Conservation (phyloP, 441 rosid species). For the Gossypium trilobum region DNA sequence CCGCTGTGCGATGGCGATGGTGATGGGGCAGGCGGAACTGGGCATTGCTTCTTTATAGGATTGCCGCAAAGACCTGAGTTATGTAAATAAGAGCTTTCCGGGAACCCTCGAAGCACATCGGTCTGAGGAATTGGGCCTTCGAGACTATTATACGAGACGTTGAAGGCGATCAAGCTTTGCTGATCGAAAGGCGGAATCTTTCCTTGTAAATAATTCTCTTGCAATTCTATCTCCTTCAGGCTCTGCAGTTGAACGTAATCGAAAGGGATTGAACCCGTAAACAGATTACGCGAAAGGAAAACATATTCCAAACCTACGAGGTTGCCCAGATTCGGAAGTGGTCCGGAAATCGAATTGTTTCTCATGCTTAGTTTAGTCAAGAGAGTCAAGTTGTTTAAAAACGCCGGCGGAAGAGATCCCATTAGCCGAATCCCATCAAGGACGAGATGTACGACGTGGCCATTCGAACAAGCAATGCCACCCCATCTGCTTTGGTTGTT, state of each 20-base stretch:
- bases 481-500: constrained; percentile 31
- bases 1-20: constrained; percentile 10
- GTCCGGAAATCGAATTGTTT: constrained; percentile 33
- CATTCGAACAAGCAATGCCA: constrained; percentile 36
- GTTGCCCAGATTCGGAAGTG: constrained; percentile 32
- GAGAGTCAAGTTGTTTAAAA: constrained; percentile 30
- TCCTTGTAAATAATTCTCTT: constrained; percentile 33
- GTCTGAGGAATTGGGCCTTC: constrained; percentile 41
- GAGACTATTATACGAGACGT: constrained; percentile 40
- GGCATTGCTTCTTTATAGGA: constrained; percentile 29
- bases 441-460: constrained; percentile 36
- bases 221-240: constrained; percentile 32
- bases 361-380: constrained; percentile 34
- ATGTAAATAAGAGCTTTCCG: constrained; percentile 27
- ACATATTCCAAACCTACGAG: constrained; percentile 25
- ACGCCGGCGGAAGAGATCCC: constrained; percentile 36
- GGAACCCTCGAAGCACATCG: constrained; percentile 26
- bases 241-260: constrained; percentile 28
- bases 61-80: constrained; percentile 41
- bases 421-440: constrained; percentile 38
- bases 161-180: constrained; percentile 28
- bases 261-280: constrained; percentile 33
- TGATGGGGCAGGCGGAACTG: constrained; percentile 18
- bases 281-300: constrained; percentile 33
- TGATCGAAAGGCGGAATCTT: constrained; percentile 39